Conservation (phyloP, 164 flowering plant species). For the Chloranthus sessilifolius region DNA sequence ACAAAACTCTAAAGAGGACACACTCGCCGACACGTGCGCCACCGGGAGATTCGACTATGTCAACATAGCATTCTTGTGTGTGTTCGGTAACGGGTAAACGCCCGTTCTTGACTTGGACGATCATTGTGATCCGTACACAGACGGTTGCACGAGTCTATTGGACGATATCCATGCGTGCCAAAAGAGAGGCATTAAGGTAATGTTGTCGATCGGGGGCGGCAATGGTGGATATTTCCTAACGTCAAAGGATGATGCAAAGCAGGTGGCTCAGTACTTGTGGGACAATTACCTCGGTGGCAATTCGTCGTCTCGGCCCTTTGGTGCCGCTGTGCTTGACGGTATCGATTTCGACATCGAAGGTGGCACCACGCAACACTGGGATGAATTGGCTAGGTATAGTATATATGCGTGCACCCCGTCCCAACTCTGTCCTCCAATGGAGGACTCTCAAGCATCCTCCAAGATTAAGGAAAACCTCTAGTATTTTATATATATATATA, state of each 20-base stretch:
- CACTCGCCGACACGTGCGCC: constrained; percentile 13
- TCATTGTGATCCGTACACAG: constrained; percentile 11
- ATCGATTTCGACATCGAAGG: constrained; percentile 21
- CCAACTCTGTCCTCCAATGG: not conserved
- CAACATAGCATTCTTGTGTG: constrained; percentile 17
- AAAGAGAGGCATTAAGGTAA: constrained; percentile 10
- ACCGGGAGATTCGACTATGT: constrained; percentile 15
- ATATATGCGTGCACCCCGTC: too few relatives aligned
- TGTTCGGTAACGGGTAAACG: constrained; percentile 12
- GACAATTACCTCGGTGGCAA: constrained; percentile 27
- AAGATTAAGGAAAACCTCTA: too few relatives aligned
- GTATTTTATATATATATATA: too few relatives aligned
- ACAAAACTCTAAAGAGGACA: constrained; percentile 14
- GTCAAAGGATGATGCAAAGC: constrained; percentile 19
- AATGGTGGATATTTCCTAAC: constrained; percentile 15
- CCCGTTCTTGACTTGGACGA: constrained; percentile 16
- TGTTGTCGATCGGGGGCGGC: constrained; percentile 26
- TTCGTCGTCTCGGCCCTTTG: constrained; percentile 15
- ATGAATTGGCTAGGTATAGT: constrained; percentile 16
- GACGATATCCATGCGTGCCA: constrained; percentile 14
- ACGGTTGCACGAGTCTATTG: constrained; percentile 8
- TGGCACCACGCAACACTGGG: constrained; percentile 8
- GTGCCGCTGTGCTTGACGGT: constrained; percentile 26
- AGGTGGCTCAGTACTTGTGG: constrained; percentile 25
- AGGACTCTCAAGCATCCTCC: too few relatives aligned